Base-by-base conservation (phyloP, 305 asterid species). In the Withania somnifera region DNA sequence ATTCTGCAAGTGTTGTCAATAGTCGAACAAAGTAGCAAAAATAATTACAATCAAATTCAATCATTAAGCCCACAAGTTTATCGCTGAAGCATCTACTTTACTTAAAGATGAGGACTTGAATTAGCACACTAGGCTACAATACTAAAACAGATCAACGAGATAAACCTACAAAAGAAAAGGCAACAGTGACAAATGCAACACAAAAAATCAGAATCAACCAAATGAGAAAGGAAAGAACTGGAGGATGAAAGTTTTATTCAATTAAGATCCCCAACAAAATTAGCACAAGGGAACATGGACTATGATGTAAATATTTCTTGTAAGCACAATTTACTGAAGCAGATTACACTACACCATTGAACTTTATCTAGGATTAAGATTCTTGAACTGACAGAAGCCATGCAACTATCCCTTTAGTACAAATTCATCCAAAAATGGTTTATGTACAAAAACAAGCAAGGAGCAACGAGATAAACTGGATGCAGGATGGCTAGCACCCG, bases 1-100 rank as follows among this genome's bases (percentile, higher is more conserved):
- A 83, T 83, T 83, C 85, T 83, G 79, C 85, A 66, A 52, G 61
- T 13, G 61, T 15, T 69, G 20, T 47, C 17, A 47, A 47, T 9
- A 47, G 60, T 0, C 6, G 5, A n/a, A 73, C 60, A 15, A 11
- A 2, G 24, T 47, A 47, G 79, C 79, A 9, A 11, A 42, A 51
- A 40, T 5, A 14, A 42, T 4, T 15, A 50, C 34, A 22, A 13
- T 14, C 40, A 3, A 71, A 45, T 7, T 28, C 40, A 50, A 75
- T 28, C 45, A 17, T 28, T 50, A 28, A 47, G 61, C 45, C 28
- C 14, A 5, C 45, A 14, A 5, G 15, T 24, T 45, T 3, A 26
- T 45, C 2, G 11, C 10, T 71, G 17, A 17, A 30, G 32, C 40
- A 45, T 14, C 7, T 45, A 24, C 22, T 14, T 14, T 24, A 22